Base-by-base conservation (phyloP, 2,329 filamentous ascomycete species). In the Ilyonectria mors-panacis region DNA sequence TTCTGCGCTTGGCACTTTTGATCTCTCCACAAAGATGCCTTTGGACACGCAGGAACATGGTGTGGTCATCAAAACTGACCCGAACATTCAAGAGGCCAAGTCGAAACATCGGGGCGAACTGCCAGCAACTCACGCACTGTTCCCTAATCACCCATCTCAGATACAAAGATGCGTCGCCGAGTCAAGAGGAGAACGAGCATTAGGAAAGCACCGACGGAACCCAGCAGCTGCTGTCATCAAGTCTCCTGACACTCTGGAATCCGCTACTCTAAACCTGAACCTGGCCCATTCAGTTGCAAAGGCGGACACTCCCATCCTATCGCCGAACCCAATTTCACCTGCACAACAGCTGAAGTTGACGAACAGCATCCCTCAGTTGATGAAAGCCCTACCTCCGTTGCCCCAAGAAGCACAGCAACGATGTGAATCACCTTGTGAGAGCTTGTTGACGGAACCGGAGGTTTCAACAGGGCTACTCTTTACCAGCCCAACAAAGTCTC, bases 361-460 rank as follows among this genome's bases (percentile, higher is more conserved):
- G 64, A 85, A 84, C 68, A 87, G 84, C 68, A 84, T 86, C 58
- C 84, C 86, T 7, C 82, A 82, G 45, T 76, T 88, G 15, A 87
- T 87, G 85, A 88, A 88, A 72, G 82, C 83, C 23, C 70, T 88
- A 47, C 86, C 86, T 15, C 79, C 83, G 15, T 70, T 87, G 8
- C 85, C 85, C 4, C 75, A 75, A 5, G 77, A 79, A 37, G 65
- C 65, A 12, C 50, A 63, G 12, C 8, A 51, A 17, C 50, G 37
- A 7, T 39, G 13, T 8, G 65, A 69, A 62, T 48, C 42, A 48
- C 54, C 17, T 19, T 42, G 21, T 47, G 53, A 23, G 35, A 44
- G 51, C 26, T 37, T 65, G 1, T 63, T 59, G 12, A 61, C 48
- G 6, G 63, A 70, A 30, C 23, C 39, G 4, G 61, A 69, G 44